Evolutionary conservation across 169 alveolate genomes (phyloP), one percentile per base, ranked within the genome.

Genomic region (Eimeria sp.): DNA sequence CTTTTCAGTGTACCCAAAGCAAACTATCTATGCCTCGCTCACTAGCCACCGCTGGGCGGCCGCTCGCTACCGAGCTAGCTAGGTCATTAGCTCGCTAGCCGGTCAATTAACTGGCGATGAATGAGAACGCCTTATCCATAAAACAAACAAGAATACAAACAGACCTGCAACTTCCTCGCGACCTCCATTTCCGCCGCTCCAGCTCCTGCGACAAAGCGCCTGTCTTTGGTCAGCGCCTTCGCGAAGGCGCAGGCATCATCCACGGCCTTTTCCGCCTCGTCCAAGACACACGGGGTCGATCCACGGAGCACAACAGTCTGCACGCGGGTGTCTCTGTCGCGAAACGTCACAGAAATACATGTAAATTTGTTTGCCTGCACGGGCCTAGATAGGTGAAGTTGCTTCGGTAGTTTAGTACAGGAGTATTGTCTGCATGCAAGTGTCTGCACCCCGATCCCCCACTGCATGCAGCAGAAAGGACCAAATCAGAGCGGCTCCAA

Each of bases 211-310:
- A 97, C 98, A 65, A 97, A 96, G n/a, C 96, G 70, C 13, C 95
- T 95, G 65, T 96, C 97, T 58, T 87, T 84, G 9, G 96, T 70
- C n/a, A 87, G 80, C 22, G 96, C 95, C 86, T 95, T 65, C 57
- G 98, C 97, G 27, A 97, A 98, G 95, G 98, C 98, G 76, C 98
- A 99, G 45, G 99, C 99, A 95, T 98, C 99, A 97, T 99, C 99
- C 57, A 99, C 98, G 30, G 99, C 99, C 96, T 99, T 98, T 97
- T 99, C 99, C 95, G 99, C 98, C 98, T 99, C 99, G 95, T 99
- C 99, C 84, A 99, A 97, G 78, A 99, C 97, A 97, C 99, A 98
- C 95, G 98, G 98, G 5, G 99, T 99, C 45, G 99, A 99, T 16
- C 99, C 99, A 5, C 96, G 90, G 57, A 34, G 98, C 92, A 95